Percentiles rank a stretch among this genome's conserved stretches.
phyloP scores from a whole-genome alignment of 495 filamentous ascomycete species.

The Annulohypoxylon bovei region DNA sequence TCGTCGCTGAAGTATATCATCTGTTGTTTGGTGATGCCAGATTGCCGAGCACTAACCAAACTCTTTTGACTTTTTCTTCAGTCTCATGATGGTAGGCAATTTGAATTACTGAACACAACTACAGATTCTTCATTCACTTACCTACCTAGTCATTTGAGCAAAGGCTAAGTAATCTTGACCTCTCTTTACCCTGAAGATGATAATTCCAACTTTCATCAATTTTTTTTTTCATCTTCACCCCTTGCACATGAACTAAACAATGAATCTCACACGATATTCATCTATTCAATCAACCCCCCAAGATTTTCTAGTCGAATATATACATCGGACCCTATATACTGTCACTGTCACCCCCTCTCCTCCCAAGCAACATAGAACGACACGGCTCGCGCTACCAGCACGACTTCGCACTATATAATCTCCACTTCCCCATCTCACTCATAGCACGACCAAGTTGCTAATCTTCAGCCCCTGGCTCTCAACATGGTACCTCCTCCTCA shows the following conservation, averaged over 20 bases:
- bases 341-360: not conserved
- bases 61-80: not conserved
- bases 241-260: no score
- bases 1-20: not conserved
- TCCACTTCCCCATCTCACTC: constrained; percentile 34
- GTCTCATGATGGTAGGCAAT: no score
- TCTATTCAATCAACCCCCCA: not conserved
- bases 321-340: constrained; percentile 22
- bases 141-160: not conserved
- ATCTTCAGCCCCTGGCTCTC: constrained; percentile 83
- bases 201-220: no score
- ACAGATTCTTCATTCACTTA: not conserved
- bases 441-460: constrained; percentile 80
- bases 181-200: no score
- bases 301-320: not conserved
- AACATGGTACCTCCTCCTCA: constrained; percentile 81
- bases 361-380: not conserved
- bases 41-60: not conserved
- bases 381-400: not conserved
- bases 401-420: constrained; percentile 17
- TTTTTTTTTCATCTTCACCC: not conserved
- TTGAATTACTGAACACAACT: no score
- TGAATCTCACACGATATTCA: not conserved
- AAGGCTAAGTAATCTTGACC: no score
- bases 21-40: not conserved